A percentile compares a stretch with the other conserved stretches of the same genome.
These are phyloP conservation scores for Bryoerythrophyllum caledonicum DNA, from an alignment of 225 moss, liverwort and hornwort genomes.

Conservation along the genomic window DNA sequence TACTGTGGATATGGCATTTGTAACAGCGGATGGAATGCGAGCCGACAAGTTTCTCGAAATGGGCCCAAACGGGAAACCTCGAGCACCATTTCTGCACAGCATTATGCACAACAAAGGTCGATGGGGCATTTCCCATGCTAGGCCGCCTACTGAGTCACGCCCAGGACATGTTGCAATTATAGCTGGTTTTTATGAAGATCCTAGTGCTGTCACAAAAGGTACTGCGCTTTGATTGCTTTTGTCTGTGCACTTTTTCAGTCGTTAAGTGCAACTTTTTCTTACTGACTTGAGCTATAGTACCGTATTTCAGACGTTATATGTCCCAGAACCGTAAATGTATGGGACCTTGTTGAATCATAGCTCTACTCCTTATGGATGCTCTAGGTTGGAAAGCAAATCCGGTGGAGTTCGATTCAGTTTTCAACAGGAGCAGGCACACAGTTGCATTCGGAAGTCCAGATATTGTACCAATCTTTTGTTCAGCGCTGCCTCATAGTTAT, in stretches of 20 bases:
- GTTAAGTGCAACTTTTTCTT: not conserved
- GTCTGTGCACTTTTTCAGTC: not conserved
- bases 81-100: slow-evolving; percentile 86
- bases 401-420: slow-evolving; percentile 98
- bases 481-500: slow-evolving; percentile 63
- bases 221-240: not conserved
- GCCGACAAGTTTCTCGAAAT: slow-evolving; percentile 95
- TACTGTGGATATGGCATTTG: slow-evolving; percentile 20
- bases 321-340: not conserved
- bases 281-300: slow-evolving; percentile 6
- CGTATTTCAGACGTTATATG: not conserved
- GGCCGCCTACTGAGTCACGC: slow-evolving; percentile 96
- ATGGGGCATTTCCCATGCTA: slow-evolving; percentile 98
- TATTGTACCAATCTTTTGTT: slow-evolving; percentile 96
- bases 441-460: slow-evolving; percentile 98
- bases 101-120: slow-evolving; percentile 81
- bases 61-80: slow-evolving; percentile 55
- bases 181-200: slow-evolving; percentile 98
- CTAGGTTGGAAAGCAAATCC: slow-evolving; percentile 99
- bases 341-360: not conserved
- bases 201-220: slow-evolving; percentile 99
- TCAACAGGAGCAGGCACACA: slow-evolving; percentile 93
- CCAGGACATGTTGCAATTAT: slow-evolving; percentile 99
- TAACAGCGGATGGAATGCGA: slow-evolving; percentile 94
- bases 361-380: slow-evolving; percentile 6